Percentiles rank a stretch among this genome's conserved stretches.
These are phyloP conservation scores for Penicillium atrosanguineum DNA, from an alignment of 495 filamentous ascomycete genomes.

Conservation along the genomic window DNA sequence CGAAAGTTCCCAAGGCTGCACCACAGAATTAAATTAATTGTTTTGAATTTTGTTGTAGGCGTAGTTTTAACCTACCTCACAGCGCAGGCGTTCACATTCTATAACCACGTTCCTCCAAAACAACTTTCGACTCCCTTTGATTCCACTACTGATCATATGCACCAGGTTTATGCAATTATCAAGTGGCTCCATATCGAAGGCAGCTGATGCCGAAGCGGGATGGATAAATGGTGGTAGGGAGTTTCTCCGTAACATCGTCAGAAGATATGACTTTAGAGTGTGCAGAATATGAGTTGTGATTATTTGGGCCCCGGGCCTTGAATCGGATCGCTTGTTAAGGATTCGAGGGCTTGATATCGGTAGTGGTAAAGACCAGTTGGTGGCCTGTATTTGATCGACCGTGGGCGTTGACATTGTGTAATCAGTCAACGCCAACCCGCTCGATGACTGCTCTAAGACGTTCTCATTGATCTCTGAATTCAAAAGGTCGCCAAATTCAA, in stretches of 20 bases:
- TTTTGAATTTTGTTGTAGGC: not conserved
- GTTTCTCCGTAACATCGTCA: conserved; percentile 37
- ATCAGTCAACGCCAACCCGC: not conserved
- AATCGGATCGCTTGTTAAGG: conserved; percentile 30
- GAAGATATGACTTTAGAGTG: conserved; percentile 43
- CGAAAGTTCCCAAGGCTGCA: conserved; percentile 19
- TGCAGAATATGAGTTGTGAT: conserved; percentile 37
- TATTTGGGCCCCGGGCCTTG: conserved; percentile 27
- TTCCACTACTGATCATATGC: conserved; percentile 33
- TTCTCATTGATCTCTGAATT: not conserved
- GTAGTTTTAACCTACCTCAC: conserved; percentile 28
- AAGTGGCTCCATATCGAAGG: conserved; percentile 36
- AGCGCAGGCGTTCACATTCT: conserved; percentile 43
- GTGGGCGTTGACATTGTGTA: not conserved
- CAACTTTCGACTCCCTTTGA: conserved; percentile 38
- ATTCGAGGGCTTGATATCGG: conserved; percentile 27
- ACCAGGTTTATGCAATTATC: conserved; percentile 46
- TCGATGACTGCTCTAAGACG: not conserved
- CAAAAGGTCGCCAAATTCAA: not conserved
- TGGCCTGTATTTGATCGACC: no score
- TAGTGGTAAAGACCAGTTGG: conserved; percentile 25
- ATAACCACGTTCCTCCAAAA: conserved; percentile 45
- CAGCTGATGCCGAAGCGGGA: conserved; percentile 16
- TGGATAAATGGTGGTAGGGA: conserved; percentile 34
- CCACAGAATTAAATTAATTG: no score